Base-by-base conservation (phyloP, 352 stramenopile genomes). In the Elongisporangium anandrum region DNA sequence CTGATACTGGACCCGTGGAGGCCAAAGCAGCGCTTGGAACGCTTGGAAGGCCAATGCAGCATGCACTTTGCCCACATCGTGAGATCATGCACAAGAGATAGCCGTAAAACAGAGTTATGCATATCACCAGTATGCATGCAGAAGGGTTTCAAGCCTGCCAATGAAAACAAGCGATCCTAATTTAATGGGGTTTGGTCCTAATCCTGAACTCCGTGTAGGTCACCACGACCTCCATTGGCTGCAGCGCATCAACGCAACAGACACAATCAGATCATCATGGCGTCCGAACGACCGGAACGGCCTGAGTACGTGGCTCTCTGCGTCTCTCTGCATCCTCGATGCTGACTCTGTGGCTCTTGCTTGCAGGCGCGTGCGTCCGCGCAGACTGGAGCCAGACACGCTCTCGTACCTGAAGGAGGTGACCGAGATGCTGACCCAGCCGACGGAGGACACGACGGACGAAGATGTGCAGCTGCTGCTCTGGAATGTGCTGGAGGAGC, bases 331-430 rank as follows among this genome's bases (percentile, higher is more conserved):
- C 17, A 17, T 45, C 34, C 10, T 17, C 13, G 17, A 45, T 45
- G 34, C 10, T 45, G 34, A 45, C 34, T 2, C 9, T 45, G 34
- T 45, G 34, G 10, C 34, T 12, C 6, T 17, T 45, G 34, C 16
- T 4, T 29, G 22, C 52, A 94, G 84, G 61, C 81, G 81, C 54
- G 20, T 92, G 55, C 80, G 85, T 24, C 85, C 85, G 26, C 85
- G 85, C 59, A 77, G 85, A 19, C 66, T 94, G 10, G 85, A 94
- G 68, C 72, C 78, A 0, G 82, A 92, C 65, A 91, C 82, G 50
- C 66, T 92, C 57, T 85, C 81, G n/a, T 92, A 94, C 57, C 60
- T 94, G 1, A 88, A 92, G 58, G 85, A 94, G 52, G 82, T 92
- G 60, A 86, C 72, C n/a, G 80, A 90, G 60, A 88, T 88, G 73